Evolutionary conservation across 495 filamentous ascomycete genomes (phyloP).

Genomic region (Pseudoneurospora amorphoporcata): DNA sequence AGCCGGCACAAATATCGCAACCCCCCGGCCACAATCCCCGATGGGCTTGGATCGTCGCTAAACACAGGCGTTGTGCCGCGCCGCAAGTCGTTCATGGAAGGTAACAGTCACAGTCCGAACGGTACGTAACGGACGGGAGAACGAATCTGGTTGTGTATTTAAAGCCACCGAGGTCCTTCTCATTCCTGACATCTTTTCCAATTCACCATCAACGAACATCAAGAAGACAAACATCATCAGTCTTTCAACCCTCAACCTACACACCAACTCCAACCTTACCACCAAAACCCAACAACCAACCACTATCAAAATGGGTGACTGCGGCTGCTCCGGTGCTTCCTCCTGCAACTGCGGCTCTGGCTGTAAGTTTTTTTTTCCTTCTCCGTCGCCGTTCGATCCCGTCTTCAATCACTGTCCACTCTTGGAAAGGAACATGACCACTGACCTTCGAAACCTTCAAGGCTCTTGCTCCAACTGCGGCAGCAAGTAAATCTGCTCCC

Average conservation of each 20-base stretch:
- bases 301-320: conserved; percentile 35
- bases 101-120: background rate
- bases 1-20: background rate
- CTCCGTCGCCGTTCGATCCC: background rate
- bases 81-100: background rate
- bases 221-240: conserved; percentile 2
- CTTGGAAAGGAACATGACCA: background rate
- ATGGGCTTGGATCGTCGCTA: background rate
- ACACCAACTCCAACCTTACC: conserved; percentile 5
- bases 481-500: conserved; percentile 14
- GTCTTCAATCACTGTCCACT: background rate
- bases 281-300: conserved; percentile 8
- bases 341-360: conserved; percentile 29
- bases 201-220: conserved; percentile 7
- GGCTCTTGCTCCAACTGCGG: conserved; percentile 33
- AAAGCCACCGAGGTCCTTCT: background rate
- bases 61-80: background rate
- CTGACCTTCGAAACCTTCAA: conserved; percentile 1
- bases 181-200: background rate
- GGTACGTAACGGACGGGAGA: background rate
- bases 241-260: conserved; percentile 4
- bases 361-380: conserved; percentile 24
- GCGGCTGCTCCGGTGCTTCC: conserved; percentile 33
- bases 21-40: background rate
- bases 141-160: background rate